Conservation (phyloP, 2,329 filamentous ascomycete genomes). For the Chaetomiaceae sp. region DNA sequence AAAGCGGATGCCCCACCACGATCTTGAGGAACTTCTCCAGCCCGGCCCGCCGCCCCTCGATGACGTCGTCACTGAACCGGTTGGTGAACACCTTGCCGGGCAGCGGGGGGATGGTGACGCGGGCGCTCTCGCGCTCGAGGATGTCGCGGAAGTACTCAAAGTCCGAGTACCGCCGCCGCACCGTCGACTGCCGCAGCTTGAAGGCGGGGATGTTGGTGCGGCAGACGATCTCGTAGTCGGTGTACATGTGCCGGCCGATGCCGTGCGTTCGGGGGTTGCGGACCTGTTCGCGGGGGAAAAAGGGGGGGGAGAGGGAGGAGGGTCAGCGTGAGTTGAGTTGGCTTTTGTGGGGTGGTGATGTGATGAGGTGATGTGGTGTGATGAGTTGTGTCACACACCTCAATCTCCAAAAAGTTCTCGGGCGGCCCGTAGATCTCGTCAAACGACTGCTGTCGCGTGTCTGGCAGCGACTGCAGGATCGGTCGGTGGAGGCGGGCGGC, state of each 20-base stretch:
- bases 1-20: constrained; percentile 88
- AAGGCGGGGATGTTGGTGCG: constrained; percentile 98
- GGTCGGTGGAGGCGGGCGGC: constrained; percentile 44
- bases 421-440: constrained; percentile 98
- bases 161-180: constrained; percentile 92
- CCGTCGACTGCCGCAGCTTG: constrained; percentile 83
- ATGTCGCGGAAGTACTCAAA: constrained; percentile 99
- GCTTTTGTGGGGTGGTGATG: background rate
- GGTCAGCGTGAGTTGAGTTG: no score
- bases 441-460: constrained; percentile 85
- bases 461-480: constrained; percentile 63
- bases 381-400: no score
- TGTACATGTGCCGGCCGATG: constrained; percentile 94
- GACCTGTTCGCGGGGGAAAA: no score
- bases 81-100: constrained; percentile 98
- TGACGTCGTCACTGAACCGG: constrained; percentile 96
- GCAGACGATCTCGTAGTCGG: constrained; percentile 96
- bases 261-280: constrained; percentile 85
- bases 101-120: constrained; percentile 91
- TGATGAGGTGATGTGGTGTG: background rate
- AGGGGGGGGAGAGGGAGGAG: no score
- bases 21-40: constrained; percentile 96
- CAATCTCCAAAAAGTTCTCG: constrained; percentile 98
- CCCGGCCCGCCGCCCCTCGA: constrained; percentile 86
- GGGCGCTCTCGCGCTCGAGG: constrained; percentile 87